Evolutionary conservation across 495 filamentous ascomycete genomes (phyloP).

Genomic region (Xylaria sp.): DNA sequence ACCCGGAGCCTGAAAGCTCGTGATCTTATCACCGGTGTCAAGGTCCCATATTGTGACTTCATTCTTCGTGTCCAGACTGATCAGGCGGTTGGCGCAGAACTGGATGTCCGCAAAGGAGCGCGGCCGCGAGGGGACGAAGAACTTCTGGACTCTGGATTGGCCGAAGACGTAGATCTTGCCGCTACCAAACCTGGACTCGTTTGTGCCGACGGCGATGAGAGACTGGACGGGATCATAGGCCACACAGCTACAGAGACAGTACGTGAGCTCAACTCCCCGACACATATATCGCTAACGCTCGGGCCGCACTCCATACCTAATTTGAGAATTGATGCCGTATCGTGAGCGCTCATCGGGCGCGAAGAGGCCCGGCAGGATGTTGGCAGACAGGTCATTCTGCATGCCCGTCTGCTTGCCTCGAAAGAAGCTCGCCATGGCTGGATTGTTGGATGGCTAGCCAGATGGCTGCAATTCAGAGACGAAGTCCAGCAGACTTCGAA

Average conservation of each 20-base stretch:
- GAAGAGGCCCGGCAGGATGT: conserved; percentile 76
- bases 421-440: conserved; percentile 79
- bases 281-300: background rate
- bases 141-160: conserved; percentile 76
- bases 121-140: conserved; percentile 70
- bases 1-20: conserved; percentile 75
- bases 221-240: conserved; percentile 95
- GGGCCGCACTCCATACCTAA: conserved; percentile 56
- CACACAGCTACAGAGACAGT: conserved; percentile 58
- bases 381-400: conserved; percentile 85
- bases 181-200: conserved; percentile 75
- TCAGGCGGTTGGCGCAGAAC: conserved; percentile 71
- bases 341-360: conserved; percentile 81
- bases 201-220: conserved; percentile 90
- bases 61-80: conserved; percentile 83
- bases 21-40: conserved; percentile 59
- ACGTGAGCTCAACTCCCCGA: background rate
- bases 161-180: conserved; percentile 93
- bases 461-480: too few species aligned
- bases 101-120: conserved; percentile 47
- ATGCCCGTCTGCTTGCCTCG: conserved; percentile 93
- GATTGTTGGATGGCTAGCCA: too few species aligned
- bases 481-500: background rate
- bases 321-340: conserved; percentile 88
- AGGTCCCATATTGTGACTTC: conserved; percentile 83